Evolutionary conservation across 2,329 filamentous ascomycete genomes (phyloP).

Genomic region (Ophiosphaerella korrae): DNA sequence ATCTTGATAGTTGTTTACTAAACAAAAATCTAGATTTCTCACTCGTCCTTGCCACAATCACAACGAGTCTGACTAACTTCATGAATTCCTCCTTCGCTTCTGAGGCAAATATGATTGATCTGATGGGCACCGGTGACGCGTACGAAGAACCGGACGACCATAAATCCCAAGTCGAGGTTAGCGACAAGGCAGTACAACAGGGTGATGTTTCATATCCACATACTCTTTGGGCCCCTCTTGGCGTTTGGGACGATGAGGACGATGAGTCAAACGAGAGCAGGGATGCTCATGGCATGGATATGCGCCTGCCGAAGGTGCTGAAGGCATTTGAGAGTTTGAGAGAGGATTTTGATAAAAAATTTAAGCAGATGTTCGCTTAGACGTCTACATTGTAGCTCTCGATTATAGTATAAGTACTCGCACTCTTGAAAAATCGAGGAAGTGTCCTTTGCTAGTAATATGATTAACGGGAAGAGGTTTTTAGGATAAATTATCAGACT

Average conservation of each 20-base stretch:
- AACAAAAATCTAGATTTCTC: constrained; percentile 55
- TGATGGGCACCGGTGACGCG: constrained; percentile 58
- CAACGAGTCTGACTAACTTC: constrained; percentile 66
- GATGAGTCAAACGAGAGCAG: constrained; percentile 46
- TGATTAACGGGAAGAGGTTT: too few relatives aligned
- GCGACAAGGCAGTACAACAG: constrained; percentile 5
- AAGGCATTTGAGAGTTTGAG: constrained; percentile 63
- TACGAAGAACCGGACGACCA: constrained; percentile 54
- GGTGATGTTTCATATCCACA: constrained; percentile 5
- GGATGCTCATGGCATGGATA: constrained; percentile 33
- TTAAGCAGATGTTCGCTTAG: constrained; percentile 65
- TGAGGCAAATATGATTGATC: constrained; percentile 57
- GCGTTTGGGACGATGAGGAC: constrained; percentile 49
- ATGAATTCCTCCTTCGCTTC: constrained; percentile 55
- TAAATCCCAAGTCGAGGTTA: constrained; percentile 35
- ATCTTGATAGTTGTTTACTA: too few relatives aligned
- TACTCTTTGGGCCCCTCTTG: constrained; percentile 18
- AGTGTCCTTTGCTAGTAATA: too few relatives aligned
- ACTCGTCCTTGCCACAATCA: constrained; percentile 71
- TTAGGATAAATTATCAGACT: too few relatives aligned
- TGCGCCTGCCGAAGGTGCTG: constrained; percentile 61
- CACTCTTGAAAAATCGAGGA: too few relatives aligned
- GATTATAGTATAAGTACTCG: too few relatives aligned
- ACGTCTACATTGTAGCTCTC: not conserved
- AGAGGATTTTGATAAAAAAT: constrained; percentile 67